Evolutionary conservation across 2,329 filamentous ascomycete genomes (phyloP), one percentile per base, ranked within the genome.

Genomic region (Metarhizium robertsii): DNA sequence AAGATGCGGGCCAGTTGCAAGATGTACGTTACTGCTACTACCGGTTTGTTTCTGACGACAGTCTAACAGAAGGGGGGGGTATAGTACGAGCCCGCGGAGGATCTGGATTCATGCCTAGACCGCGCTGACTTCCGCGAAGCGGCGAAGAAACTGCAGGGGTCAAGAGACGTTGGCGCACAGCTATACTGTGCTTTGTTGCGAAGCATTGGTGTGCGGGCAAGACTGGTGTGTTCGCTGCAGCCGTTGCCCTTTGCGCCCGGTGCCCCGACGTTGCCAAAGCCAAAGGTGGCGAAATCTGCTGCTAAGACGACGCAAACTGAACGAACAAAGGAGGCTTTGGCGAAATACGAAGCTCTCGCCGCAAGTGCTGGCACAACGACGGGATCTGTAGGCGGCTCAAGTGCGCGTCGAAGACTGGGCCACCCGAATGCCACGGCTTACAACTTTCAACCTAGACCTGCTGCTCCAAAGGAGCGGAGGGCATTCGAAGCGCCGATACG

Each of bases 161-260:
- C 92, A 8, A 83, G 92, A 60, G 94, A 99, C 68, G 78, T 95
- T 10, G 94, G 92, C 0, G 88, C 90, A 2, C 92, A 97, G 67
- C 70, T 99, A 0, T 96, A 95, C 64, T 97, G 94, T 68, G 88
- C 92, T 2, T 71, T 97, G 36, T 77, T 99, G 4, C 85, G 94
- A 18, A 82, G 84, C n/a, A 83, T 80, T n/a, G 91, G 90, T 2
- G 83, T 97, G 6, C 84, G 90, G 59, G 79, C 89, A 5, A 81
- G 94, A 13, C 77, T 99, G 4, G 88, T 97, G 0, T 96, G 91
- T 69, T 99, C 94, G 4, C 73, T 99, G 3, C 94, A 99, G 61
- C 83, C 86, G 1, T 75, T 99, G 0, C 79, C 88, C 0, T 92
- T 92, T 61, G 75, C 78, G 2, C 79, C 77, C 5, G 71, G 74